phyloP scores from a whole-genome alignment of 192 early-diverging fungal genomes.

The Gorgonomyces haynaldii region DNA sequence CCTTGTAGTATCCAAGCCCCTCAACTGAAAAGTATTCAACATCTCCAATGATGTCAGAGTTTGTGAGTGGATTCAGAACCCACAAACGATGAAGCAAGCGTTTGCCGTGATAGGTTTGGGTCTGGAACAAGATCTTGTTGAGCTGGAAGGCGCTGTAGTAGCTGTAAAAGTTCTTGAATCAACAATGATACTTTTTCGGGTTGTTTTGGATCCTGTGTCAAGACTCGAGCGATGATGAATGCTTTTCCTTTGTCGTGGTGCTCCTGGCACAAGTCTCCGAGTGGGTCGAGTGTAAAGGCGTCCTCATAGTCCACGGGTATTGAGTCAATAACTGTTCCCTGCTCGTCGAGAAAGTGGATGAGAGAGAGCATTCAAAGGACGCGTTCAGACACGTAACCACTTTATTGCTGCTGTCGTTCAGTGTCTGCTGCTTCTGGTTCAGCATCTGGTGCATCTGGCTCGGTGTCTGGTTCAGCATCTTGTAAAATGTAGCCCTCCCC shows the following conservation, averaged over 20 bases:
- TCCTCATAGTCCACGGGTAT: conserved; percentile 11
- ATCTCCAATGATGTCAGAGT: conserved; percentile 20
- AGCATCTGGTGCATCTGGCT: too few relatives aligned
- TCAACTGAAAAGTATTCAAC: conserved; percentile 16
- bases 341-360: too few relatives aligned
- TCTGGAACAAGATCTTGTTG: conserved; percentile 19
- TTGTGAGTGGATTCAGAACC: conserved; percentile 18
- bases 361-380: too few relatives aligned
- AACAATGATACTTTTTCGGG: background rate
- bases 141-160: conserved; percentile 14
- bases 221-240: conserved; percentile 11
- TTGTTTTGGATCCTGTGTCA: conserved; percentile 6
- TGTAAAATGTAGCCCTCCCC: conserved; percentile 27
- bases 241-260: conserved; percentile 6
- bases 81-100: conserved; percentile 11
- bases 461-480: too few relatives aligned
- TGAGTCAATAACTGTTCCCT: conserved; percentile 9
- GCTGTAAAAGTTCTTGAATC: conserved; percentile 3
- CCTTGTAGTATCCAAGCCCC: too few relatives aligned
- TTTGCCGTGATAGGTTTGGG: conserved; percentile 1
- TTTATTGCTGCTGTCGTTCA: too few relatives aligned
- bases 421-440: too few relatives aligned
- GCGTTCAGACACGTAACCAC: too few relatives aligned
- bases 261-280: conserved; percentile 7
- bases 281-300: conserved; percentile 10